Conservation (phyloP, 352 stramenopile species). For the Pythium dissotocum region DNA sequence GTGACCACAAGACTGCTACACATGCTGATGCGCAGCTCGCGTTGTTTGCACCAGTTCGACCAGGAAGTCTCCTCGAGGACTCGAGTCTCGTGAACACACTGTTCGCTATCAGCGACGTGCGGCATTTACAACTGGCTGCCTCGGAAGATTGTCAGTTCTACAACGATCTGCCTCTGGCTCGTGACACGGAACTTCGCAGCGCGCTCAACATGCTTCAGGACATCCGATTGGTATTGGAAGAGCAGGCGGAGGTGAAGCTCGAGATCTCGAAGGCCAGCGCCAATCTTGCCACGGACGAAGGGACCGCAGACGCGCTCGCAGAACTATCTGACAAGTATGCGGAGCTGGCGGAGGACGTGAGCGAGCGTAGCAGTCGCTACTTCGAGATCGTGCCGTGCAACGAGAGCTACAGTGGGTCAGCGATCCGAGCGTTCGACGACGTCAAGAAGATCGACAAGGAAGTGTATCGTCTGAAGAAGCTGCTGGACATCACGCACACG, state of each 20-base stretch:
- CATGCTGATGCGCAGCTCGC: constrained; percentile 24
- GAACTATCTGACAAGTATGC: constrained; percentile 46
- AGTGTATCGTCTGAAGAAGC: constrained; percentile 48
- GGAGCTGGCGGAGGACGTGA: constrained; percentile 55
- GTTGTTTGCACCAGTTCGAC: constrained; percentile 28
- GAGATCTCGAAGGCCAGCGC: constrained; percentile 42
- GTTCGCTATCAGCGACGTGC: constrained; percentile 67
- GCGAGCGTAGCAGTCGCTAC: constrained; percentile 66
- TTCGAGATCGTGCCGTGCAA: constrained; percentile 75
- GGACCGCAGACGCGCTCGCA: constrained; percentile 29
- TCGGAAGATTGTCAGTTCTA: constrained; percentile 44
- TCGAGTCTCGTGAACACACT: constrained; percentile 45
- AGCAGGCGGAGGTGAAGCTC: constrained; percentile 42
- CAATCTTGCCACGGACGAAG: constrained; percentile 43
- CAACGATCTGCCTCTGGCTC: constrained; percentile 50
- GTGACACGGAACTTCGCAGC: constrained; percentile 44
- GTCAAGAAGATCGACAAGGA: constrained; percentile 55
- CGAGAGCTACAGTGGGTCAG: constrained; percentile 47
- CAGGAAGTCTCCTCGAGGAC: constrained; percentile 21
- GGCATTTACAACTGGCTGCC: constrained; percentile 59
- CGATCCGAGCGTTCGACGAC: constrained; percentile 56
- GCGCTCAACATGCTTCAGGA: constrained; percentile 44
- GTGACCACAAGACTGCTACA: neutral
- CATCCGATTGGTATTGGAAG: constrained; percentile 46
- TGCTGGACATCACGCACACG: constrained; percentile 63